Evolutionary conservation across 352 stramenopile genomes (phyloP).

Genomic region (Phytopythium ostracodes): DNA sequence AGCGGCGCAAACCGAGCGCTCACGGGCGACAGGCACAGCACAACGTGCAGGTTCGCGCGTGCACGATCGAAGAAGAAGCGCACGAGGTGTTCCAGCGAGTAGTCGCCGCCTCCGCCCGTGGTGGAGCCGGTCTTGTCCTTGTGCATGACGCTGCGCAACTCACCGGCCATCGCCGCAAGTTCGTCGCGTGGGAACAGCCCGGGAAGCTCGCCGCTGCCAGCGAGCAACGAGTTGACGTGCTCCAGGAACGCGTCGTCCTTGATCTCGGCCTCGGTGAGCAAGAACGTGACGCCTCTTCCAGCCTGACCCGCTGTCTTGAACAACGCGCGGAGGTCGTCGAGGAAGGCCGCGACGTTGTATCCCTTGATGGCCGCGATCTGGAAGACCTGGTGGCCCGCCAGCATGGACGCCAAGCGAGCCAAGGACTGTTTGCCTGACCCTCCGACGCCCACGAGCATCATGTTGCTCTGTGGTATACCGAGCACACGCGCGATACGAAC

Average conservation of each 20-base stretch:
- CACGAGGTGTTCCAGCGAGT: conserved; percentile 81
- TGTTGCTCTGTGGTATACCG: conserved; percentile 78
- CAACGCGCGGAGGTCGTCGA: conserved; percentile 81
- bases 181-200: conserved; percentile 89
- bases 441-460: conserved; percentile 90
- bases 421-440: conserved; percentile 88
- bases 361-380: conserved; percentile 87
- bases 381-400: conserved; percentile 73
- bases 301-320: conserved; percentile 83
- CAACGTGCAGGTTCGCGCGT: conserved; percentile 76
- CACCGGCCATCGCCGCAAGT: conserved; percentile 76
- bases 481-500: conserved; percentile 81
- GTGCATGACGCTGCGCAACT: conserved; percentile 67
- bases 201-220: conserved; percentile 75
- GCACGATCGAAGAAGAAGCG: conserved; percentile 88
- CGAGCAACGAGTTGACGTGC: conserved; percentile 85
- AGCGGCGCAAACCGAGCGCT: conserved; percentile 71
- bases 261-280: conserved; percentile 88
- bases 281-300: conserved; percentile 77
- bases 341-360: conserved; percentile 81
- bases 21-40: conserved; percentile 87
- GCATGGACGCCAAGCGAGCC: conserved; percentile 71
- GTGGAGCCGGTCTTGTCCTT: conserved; percentile 41
- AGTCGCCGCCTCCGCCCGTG: conserved; percentile 29
- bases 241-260: conserved; percentile 90